These are phyloP conservation scores for Pseudevernia furfuracea DNA, from an alignment of 495 filamentous ascomycete species.

Conservation along the genomic window DNA sequence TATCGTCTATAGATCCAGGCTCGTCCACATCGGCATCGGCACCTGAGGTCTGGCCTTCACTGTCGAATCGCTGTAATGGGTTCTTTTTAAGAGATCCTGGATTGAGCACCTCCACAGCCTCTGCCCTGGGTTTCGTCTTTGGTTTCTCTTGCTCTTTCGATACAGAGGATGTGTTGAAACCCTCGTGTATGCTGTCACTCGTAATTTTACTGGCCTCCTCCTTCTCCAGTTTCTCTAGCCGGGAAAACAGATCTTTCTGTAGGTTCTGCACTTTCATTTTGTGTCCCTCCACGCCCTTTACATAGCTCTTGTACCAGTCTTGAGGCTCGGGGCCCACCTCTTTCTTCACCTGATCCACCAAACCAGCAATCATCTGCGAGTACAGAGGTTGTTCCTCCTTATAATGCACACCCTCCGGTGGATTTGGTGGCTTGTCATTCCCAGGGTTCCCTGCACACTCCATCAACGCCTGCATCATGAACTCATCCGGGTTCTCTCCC, in stretches of 20 bases:
- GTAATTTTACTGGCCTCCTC: conserved; percentile 88
- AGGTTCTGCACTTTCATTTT: conserved; percentile 66
- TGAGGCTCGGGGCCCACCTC: conserved; percentile 62
- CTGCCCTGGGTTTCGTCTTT: conserved; percentile 29
- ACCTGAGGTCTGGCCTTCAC: conserved; percentile 44
- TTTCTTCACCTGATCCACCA: conserved; percentile 92
- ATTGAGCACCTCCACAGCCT: conserved; percentile 74
- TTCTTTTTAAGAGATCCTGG: conserved; percentile 42
- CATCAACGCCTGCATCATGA: conserved; percentile 81
- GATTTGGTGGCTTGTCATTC: conserved; percentile 63
- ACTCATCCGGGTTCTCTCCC: conserved; percentile 56
- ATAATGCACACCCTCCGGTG: conserved; percentile 71
- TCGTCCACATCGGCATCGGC: conserved; percentile 55
- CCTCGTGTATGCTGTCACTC: conserved; percentile 83
- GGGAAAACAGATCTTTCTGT: conserved; percentile 62
- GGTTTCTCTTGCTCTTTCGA: conserved; percentile 48
- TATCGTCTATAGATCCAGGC: conserved; percentile 36
- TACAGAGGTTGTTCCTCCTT: conserved; percentile 75
- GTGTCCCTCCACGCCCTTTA: conserved; percentile 68
- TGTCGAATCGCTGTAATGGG: conserved; percentile 30
- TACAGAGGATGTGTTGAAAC: conserved; percentile 78
- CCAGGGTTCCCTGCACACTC: conserved; percentile 62
- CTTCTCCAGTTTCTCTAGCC: conserved; percentile 74
- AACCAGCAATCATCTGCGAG: conserved; percentile 86
- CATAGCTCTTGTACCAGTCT: conserved; percentile 61